Conservation (phyloP, 2,329 filamentous ascomycete species). For the Fusarium azukiicola region DNA sequence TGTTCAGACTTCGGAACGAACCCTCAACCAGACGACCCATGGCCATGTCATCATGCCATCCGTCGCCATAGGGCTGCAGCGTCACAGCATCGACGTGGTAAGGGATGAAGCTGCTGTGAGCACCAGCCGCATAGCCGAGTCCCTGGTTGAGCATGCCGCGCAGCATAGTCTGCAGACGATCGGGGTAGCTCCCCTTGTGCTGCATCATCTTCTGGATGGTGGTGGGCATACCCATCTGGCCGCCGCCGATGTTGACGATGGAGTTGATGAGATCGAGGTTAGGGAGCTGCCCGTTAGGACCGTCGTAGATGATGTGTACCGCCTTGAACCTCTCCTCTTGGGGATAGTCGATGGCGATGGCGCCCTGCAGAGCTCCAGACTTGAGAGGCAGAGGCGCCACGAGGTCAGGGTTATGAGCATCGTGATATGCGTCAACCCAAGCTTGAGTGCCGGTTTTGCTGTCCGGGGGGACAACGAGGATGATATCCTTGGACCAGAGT, state of each 20-base stretch:
- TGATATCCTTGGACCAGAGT: slow-evolving; percentile 99
- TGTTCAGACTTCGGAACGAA: slow-evolving; percentile 96
- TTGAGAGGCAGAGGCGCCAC: slow-evolving; percentile 92
- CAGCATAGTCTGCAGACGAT: slow-evolving; percentile 92
- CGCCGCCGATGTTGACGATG: slow-evolving; percentile 90
- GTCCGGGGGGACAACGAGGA: slow-evolving; percentile 93
- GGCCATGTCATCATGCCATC: slow-evolving; percentile 99
- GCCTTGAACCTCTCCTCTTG: slow-evolving; percentile 92
- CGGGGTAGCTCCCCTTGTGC: slow-evolving; percentile 88
- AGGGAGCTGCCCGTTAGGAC: slow-evolving; percentile 95
- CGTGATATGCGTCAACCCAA: slow-evolving; percentile 99
- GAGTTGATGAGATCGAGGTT: slow-evolving; percentile 99
- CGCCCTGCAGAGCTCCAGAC: slow-evolving; percentile 95
- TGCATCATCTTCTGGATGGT: slow-evolving; percentile 94
- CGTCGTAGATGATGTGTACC: slow-evolving; percentile 96
- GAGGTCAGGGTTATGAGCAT: slow-evolving; percentile 86
- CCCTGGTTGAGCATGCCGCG: slow-evolving; percentile 96
- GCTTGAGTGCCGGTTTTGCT: slow-evolving; percentile 95
- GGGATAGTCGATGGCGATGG: slow-evolving; percentile 95
- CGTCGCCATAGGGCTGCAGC: slow-evolving; percentile 92
- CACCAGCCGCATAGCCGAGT: slow-evolving; percentile 92
- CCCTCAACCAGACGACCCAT: slow-evolving; percentile 95
- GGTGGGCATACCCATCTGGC: slow-evolving; percentile 94
- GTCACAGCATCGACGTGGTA: slow-evolving; percentile 99
- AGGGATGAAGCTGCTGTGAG: slow-evolving; percentile 97